Percentiles rank a stretch among this genome's conserved stretches.
phyloP scores from a whole-genome alignment of 257 asterid species.

The Verbascum thapsus region DNA sequence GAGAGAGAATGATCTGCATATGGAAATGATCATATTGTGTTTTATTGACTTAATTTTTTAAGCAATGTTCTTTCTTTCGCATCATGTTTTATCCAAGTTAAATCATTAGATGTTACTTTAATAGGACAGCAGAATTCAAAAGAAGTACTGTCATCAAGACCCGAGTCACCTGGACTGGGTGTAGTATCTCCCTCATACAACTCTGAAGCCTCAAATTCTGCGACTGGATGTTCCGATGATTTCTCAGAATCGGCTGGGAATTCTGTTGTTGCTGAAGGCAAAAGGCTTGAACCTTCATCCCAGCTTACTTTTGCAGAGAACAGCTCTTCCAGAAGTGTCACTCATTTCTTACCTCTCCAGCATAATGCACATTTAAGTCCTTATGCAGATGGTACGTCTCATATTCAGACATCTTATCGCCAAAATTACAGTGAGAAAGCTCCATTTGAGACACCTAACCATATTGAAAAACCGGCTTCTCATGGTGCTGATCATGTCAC shows the following conservation, averaged over 20 bases:
- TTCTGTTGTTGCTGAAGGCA: conserved; percentile 38
- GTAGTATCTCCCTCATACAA: conserved; percentile 41
- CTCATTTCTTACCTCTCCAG: conserved; percentile 43
- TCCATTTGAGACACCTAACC: conserved; percentile 23
- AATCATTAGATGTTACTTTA: conserved; percentile 15
- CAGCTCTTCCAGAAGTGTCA: conserved; percentile 38
- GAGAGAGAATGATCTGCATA: not conserved
- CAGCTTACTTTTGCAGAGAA: conserved; percentile 41
- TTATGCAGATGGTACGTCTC: conserved; percentile 30
- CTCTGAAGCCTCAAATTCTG: conserved; percentile 47
- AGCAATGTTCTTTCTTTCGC: conserved; percentile 14
- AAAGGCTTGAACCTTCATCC: conserved; percentile 37
- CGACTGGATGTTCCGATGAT: conserved; percentile 45
- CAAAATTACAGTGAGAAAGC: conserved; percentile 34
- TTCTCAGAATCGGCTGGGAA: conserved; percentile 47
- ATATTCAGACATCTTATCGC: conserved; percentile 29
- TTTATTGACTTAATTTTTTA: not conserved
- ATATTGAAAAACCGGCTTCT: conserved; percentile 30
- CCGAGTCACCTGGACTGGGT: conserved; percentile 33
- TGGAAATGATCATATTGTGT: not conserved
- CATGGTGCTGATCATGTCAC: conserved; percentile 27
- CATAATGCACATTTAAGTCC: conserved; percentile 20
- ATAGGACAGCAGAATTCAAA: conserved; percentile 36
- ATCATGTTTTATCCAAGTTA: conserved; percentile 8
- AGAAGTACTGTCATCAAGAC: conserved; percentile 26